Base-by-base conservation (phyloP, 257 asterid genomes). In the Eustoma russellianum region DNA sequence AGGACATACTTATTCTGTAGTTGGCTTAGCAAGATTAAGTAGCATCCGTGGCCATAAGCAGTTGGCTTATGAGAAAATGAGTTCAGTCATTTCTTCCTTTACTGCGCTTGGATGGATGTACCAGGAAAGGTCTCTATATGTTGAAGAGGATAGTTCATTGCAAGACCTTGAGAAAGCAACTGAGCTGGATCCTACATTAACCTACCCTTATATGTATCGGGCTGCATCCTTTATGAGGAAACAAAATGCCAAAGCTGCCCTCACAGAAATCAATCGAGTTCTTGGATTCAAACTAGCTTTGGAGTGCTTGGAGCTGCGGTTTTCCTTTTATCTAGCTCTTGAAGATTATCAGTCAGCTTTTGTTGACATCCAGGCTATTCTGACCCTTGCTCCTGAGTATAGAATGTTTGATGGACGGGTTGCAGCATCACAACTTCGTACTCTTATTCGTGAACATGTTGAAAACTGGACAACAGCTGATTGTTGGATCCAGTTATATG, bases 381-480 rank as follows among this genome's bases (percentile, higher is more conserved):
- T 92, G 40, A 92, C 97, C 6, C 87, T 92, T 41, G 71, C 68
- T 62, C 97, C 94, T 0, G 85, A 72, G 52, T 83, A 88, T 70
- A 78, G 89, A 74, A 86, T 85, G 87, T 85, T 92, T 60, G 89
- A 84, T 48, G 95, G 95, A 45, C 76, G 93, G 57, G 97, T 85
- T 50, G 83, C 83, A 13, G 97, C 94, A 41, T 70, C 80, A 33
- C 97, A 92, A 67, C 82, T 92, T 11, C 91, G 93, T 17, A 72
- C 73, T 13, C 99, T 92, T 49, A 93, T 92, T 15, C 83, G 83
- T 0, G 99, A 88, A 65, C 97, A 92, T 70, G 94, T 88, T 5
- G 99, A 88, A 59, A 78, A 70, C 63, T 88, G 95, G 99, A 92
- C 99, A 28, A 79, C 94, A 6, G 99, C 99, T 0, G 99, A 92